Evolutionary conservation across 208 protist species (phyloP), one percentile per base, ranked within the genome.

Genomic region (Leishmania aethiopica): DNA sequence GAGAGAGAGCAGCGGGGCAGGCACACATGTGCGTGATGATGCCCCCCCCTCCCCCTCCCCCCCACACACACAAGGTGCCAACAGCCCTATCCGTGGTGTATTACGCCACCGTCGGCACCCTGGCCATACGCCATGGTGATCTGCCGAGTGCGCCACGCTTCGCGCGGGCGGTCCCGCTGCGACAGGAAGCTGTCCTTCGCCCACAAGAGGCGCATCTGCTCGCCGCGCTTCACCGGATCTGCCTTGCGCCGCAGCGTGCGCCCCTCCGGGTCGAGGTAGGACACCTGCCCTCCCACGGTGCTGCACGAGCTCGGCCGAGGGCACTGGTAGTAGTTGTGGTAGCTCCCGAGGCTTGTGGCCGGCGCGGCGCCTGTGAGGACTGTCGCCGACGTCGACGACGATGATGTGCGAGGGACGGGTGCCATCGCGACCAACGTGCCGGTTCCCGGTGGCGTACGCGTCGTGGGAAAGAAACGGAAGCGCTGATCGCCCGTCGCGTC

Each of bases 191-290:
- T 77, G 67, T 97, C 94, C 22, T 84, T 81, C n/a, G 78, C 77
- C 92, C 94, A 97, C 37, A 95, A 69, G 51, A 88, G 76, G 3
- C 94, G 91, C 92, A 97, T 95, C 70, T 95, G 89, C 84, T 92
- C 82, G 4, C 92, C 92, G 19, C 94, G 92, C 69, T 77, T 81
- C 67, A 97, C 92, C 22, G 91, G 91, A 80, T 97, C 94, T 0
- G 92, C 83, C 28, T 77, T 80, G 32, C 84, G 84, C 10, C 53
- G 81, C 77, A 95, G 83, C 69, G 94, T 94, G 77, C 90, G 91
- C 17, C 94, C 92, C 47, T 87, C 79, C 15, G 91, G 85, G 70
- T 90, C 84, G 53, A 96, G 82, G 83, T 92, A 86, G 42, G 80
- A 42, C 45, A 94, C 82, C 49, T 76, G 72, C 10, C n/a, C 57